These are phyloP conservation scores for Phellopilus nigrolimitatus DNA, from an alignment of 1,284 basidiomycete species.

Conservation along the genomic window DNA sequence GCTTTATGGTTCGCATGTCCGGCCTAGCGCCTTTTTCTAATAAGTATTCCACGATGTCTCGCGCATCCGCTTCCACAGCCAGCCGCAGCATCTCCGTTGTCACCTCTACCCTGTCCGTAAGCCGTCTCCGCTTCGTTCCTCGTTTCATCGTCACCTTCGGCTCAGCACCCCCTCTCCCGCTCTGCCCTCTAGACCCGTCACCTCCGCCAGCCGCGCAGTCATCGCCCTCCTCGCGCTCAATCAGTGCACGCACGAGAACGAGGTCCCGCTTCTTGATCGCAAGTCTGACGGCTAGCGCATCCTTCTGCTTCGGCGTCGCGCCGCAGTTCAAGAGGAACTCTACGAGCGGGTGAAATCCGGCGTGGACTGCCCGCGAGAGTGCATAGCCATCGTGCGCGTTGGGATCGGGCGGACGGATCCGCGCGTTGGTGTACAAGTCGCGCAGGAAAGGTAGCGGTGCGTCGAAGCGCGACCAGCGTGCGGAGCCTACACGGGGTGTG, in stretches of 20 bases:
- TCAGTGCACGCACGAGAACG: conserved; percentile 61
- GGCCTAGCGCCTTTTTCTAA: conserved; percentile 75
- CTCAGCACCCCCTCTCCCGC: conserved; percentile 12
- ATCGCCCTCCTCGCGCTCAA: conserved; percentile 55
- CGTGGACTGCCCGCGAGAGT: conserved; percentile 69
- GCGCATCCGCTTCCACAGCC: conserved; percentile 59
- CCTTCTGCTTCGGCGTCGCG: conserved; percentile 61
- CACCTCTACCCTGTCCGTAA: conserved; percentile 57
- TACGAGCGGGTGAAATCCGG: conserved; percentile 57
- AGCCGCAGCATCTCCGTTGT: conserved; percentile 54
- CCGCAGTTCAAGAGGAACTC: conserved; percentile 65
- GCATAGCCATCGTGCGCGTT: conserved; percentile 75
- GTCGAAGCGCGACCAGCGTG: conserved; percentile 40
- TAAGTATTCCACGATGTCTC: conserved; percentile 70
- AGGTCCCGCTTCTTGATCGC: conserved; percentile 73
- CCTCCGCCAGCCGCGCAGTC: background rate
- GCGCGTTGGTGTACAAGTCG: conserved; percentile 39
- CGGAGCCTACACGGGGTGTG: conserved; percentile 25
- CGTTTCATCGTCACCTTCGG: conserved; percentile 18
- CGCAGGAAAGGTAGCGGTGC: conserved; percentile 59
- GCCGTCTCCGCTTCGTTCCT: conserved; percentile 45
- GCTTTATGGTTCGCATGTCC: conserved; percentile 59
- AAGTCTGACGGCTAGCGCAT: conserved; percentile 60
- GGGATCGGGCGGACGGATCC: conserved; percentile 38
- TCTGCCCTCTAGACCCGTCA: no score